Percentiles rank a stretch among this genome's conserved stretches.
phyloP scores from a whole-genome alignment of 805 yeast genomes.

The Kazachstania viticola region DNA sequence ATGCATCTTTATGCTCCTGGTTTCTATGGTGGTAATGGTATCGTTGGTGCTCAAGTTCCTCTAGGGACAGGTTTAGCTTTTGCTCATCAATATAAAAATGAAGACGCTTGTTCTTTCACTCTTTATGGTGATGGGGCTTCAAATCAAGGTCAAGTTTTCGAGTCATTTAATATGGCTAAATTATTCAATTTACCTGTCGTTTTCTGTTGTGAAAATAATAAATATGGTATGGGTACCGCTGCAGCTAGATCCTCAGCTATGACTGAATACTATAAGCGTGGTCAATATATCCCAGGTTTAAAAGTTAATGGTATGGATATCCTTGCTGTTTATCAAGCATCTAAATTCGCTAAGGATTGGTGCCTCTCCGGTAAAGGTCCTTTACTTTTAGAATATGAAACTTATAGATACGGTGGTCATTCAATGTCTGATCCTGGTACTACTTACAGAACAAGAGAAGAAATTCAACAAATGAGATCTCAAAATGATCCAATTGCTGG shows the following conservation, averaged over 20 bases:
- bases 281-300: constrained; percentile 97
- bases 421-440: constrained; percentile 99
- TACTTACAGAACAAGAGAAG: constrained; percentile 99
- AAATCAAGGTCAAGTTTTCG: constrained; percentile 98
- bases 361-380: constrained; percentile 90
- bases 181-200: constrained; percentile 93
- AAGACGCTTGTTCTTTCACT: constrained; percentile 70
- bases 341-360: constrained; percentile 96
- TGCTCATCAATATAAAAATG: constrained; percentile 89
- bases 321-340: constrained; percentile 88
- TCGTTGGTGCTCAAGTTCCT: constrained; percentile 98
- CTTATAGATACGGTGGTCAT: constrained; percentile 99
- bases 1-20: constrained; percentile 97
- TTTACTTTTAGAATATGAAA: constrained; percentile 89
- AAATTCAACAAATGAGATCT: constrained; percentile 98
- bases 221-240: constrained; percentile 99
- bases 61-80: constrained; percentile 97
- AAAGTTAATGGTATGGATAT: constrained; percentile 98
- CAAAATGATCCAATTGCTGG: constrained; percentile 97
- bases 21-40: constrained; percentile 98
- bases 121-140: constrained; percentile 99
- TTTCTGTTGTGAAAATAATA: constrained; percentile 97
- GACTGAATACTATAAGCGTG: constrained; percentile 96
- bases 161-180: constrained; percentile 97
- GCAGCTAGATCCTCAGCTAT: constrained; percentile 94